Conservation (phyloP, 371 early-diverging fungal species). For the Blastocladiella emersonii region DNA sequence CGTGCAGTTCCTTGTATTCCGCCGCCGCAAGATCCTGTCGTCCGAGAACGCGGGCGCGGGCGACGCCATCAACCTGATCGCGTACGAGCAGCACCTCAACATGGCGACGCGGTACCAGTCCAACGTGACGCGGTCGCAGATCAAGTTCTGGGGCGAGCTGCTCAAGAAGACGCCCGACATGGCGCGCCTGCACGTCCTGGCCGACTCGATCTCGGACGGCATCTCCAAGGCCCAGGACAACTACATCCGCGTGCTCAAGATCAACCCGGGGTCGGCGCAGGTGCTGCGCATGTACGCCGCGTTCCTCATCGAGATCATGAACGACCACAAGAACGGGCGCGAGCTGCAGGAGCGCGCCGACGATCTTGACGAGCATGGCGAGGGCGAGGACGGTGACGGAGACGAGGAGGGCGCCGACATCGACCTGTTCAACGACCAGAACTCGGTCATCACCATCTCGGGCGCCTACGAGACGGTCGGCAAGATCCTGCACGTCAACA, state of each 20-base stretch:
- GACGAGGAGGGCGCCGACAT: constrained; percentile 2
- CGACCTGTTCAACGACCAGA: constrained; percentile 8
- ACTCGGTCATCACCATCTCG: constrained; percentile 14
- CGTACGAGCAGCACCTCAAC: neutral
- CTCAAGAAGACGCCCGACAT: constrained; percentile 14
- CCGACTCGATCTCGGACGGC: constrained; percentile 14
- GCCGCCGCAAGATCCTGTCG: constrained; percentile 19
- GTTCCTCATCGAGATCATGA: constrained; percentile 21
- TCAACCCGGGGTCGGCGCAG: constrained; percentile 16
- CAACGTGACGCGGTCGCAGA: constrained; percentile 14
- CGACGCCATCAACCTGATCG: constrained; percentile 15
- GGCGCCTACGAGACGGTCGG: neutral
- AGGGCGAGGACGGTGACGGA: constrained; percentile 6
- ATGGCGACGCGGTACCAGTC: constrained; percentile 12
- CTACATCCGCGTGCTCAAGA: constrained; percentile 12
- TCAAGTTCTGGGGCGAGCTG: constrained; percentile 26
- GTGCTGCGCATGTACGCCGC: constrained; percentile 18
- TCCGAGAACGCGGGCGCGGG: constrained; percentile 20
- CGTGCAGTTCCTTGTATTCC: constrained; percentile 22
- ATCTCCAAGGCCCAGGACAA: constrained; percentile 16
- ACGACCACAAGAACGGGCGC: constrained; percentile 19
- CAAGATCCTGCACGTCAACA: constrained; percentile 11
- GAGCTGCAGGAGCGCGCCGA: constrained; percentile 21
- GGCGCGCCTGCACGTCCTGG: constrained; percentile 14
- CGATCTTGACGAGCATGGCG: constrained; percentile 19